Evolutionary conservation across 2,329 filamentous ascomycete genomes (phyloP).

Genomic region (Xylaria sp.): DNA sequence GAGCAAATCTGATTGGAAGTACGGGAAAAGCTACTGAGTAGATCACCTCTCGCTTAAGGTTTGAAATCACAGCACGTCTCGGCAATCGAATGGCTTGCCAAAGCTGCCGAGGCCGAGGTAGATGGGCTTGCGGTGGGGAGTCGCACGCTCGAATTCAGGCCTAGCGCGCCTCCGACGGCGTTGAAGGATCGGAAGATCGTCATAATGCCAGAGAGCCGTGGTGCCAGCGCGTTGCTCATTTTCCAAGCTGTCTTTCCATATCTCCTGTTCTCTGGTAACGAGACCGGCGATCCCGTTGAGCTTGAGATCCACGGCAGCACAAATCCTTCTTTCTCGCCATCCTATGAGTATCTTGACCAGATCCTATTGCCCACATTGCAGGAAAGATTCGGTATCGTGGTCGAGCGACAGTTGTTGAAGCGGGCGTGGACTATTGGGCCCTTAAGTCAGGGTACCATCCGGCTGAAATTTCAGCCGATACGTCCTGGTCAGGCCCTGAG

Average conservation of each 20-base stretch:
- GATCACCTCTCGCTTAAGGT: constrained; percentile 52
- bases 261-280: constrained; percentile 64
- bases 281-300: constrained; percentile 57
- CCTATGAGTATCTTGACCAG: constrained; percentile 72
- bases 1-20: constrained; percentile 42
- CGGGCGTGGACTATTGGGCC: constrained; percentile 65
- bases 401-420: constrained; percentile 58
- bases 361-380: constrained; percentile 67
- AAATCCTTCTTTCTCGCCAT: constrained; percentile 67
- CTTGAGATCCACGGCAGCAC: constrained; percentile 68
- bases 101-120: constrained; percentile 62
- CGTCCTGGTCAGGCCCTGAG: constrained; percentile 52
- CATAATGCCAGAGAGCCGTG: constrained; percentile 61
- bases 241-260: constrained; percentile 71
- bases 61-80: constrained; percentile 71
- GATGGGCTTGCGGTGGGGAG: constrained; percentile 64
- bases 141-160: constrained; percentile 61
- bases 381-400: constrained; percentile 60
- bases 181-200: constrained; percentile 58
- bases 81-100: constrained; percentile 64
- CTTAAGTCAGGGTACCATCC: constrained; percentile 55
- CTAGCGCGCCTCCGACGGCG: constrained; percentile 54
- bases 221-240: constrained; percentile 67
- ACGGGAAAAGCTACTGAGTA: constrained; percentile 13
- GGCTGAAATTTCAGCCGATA: constrained; percentile 59